Evolutionary conservation across 805 yeast species (phyloP).

Genomic region (Saccharomyces jurei): DNA sequence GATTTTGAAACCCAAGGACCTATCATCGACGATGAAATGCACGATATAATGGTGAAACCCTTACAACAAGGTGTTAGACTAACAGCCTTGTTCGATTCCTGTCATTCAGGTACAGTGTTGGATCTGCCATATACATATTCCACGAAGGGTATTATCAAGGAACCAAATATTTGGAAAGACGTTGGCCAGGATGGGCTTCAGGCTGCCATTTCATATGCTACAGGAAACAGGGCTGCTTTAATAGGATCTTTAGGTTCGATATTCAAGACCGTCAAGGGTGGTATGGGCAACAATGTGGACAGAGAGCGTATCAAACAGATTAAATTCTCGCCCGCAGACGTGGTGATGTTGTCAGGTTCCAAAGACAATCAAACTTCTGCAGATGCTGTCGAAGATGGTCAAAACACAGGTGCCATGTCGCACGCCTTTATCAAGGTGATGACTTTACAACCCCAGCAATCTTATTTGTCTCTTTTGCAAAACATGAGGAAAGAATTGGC

Average conservation of each 20-base stretch:
- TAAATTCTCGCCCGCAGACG: slow-evolving; percentile 71
- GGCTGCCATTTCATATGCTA: slow-evolving; percentile 51
- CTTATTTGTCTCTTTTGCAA: slow-evolving; percentile 61
- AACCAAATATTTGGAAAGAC: slow-evolving; percentile 69
- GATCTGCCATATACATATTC: slow-evolving; percentile 77
- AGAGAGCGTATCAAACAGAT: slow-evolving; percentile 41
- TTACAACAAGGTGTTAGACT: slow-evolving; percentile 66
- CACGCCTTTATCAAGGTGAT: slow-evolving; percentile 66
- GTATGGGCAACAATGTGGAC: slow-evolving; percentile 32
- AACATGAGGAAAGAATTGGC: slow-evolving; percentile 57
- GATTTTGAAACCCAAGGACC: slow-evolving; percentile 63
- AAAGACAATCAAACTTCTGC: slow-evolving; percentile 80
- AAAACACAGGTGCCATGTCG: slow-evolving; percentile 78
- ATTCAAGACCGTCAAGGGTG: slow-evolving; percentile 35
- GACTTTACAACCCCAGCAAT: slow-evolving; percentile 52
- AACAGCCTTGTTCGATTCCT: slow-evolving; percentile 76
- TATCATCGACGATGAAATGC: slow-evolving; percentile 67
- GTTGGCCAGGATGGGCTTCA: slow-evolving; percentile 59
- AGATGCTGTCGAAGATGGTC: slow-evolving; percentile 66
- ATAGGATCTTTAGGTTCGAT: slow-evolving; percentile 38
- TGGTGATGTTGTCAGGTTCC: slow-evolving; percentile 69
- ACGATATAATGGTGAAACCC: slow-evolving; percentile 60
- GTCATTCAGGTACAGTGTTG: slow-evolving; percentile 78
- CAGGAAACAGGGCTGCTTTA: slow-evolving; percentile 45
- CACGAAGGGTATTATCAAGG: slow-evolving; percentile 75